Base-by-base conservation (phyloP, 1,284 basidiomycete genomes). In the Austroboletus novae-zelandiae region DNA sequence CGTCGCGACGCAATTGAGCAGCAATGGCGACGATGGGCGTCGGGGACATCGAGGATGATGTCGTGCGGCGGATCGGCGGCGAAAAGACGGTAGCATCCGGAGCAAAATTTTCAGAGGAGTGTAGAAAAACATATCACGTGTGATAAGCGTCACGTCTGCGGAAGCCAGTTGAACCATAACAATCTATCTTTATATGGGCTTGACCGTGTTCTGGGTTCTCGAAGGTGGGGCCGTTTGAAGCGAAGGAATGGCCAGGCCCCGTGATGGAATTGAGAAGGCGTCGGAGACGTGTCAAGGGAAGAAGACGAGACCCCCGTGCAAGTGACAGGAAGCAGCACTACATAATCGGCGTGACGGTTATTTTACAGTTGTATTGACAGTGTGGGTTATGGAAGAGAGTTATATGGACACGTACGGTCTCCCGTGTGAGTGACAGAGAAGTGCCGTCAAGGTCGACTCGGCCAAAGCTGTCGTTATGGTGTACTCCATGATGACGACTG, bases 311-410 rank as follows among this genome's bases (percentile, higher is more conserved):
- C 27, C 25, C 48, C 49, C 36, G 29, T 52, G 40, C 25, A 60
- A 43, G 49, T 54, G 60, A 61, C 61, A 57, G 43, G 11, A 51
- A 49, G 36, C 27, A 17, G 39, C 20, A 23, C 20, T 52, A 52
- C 47, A 61, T 47, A 43, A 58, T 41, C 66, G 60, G 64, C 63
- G 61, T 61, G 61, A 61, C 57, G 15, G 43, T 36, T 29, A 39
- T 45, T 46, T 54, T 40, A 31, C 30, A 43, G 42, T 49, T 18
- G 34, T 23, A 36, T 17, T 17, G 8, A 18, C 36, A 14, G 40
- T 20, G 54, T 43, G 40, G 10, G 40, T 31, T 36, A 31, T 27
- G n/a, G 29, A 34, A 32, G 55, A 25, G 45, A 15, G 49, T 37
- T 18, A 47, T 40, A 45, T 61, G 47, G 45, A 48, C 48, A 32